A percentile compares a stretch with the other conserved stretches of the same genome.
Conservation (phyloP, 805 yeast species). For the Saccharomyces eubayanus region DNA sequence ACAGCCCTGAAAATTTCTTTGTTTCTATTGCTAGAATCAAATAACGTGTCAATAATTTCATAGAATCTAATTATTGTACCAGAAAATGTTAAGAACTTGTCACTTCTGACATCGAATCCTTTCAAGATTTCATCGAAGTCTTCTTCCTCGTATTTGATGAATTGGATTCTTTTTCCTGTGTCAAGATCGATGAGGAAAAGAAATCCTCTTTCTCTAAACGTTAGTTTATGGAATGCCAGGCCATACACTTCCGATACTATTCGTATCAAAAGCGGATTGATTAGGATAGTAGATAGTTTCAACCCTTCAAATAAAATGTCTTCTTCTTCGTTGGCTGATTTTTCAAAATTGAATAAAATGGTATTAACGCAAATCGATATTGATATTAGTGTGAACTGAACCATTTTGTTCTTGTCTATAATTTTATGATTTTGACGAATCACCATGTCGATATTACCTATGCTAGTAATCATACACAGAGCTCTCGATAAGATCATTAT, state of each 20-base stretch:
- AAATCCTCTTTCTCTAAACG: conserved; percentile 15
- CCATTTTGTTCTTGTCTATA: conserved; percentile 11
- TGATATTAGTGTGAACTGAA: conserved; percentile 13
- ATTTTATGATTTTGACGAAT: conserved; percentile 5
- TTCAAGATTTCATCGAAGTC: conserved; percentile 4
- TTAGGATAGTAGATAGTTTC: conserved; percentile 13
- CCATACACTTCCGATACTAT: conserved; percentile 19
- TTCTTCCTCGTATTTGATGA: conserved; percentile 1
- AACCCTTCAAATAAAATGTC: neutral
- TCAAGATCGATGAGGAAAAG: conserved; percentile 7
- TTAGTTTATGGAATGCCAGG: conserved; percentile 15
- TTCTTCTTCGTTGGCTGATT: neutral
- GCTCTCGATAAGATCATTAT: conserved; percentile 15
- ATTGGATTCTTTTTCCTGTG: neutral
- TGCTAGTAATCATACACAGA: conserved; percentile 19
- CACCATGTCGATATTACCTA: conserved; percentile 14
- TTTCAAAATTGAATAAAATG: conserved; percentile 1
- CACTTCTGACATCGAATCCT: conserved; percentile 7
- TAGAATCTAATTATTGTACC: conserved; percentile 9
- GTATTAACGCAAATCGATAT: conserved; percentile 16
- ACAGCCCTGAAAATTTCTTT: conserved; percentile 7
- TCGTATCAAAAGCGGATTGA: conserved; percentile 17
- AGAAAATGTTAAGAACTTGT: conserved; percentile 10
- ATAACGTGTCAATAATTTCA: conserved; percentile 14
- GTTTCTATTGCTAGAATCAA: conserved; percentile 3